Percentiles rank a stretch among this genome's conserved stretches.
phyloP scores from a whole-genome alignment of 305 asterid genomes.

The Ilex paraguariensis region DNA sequence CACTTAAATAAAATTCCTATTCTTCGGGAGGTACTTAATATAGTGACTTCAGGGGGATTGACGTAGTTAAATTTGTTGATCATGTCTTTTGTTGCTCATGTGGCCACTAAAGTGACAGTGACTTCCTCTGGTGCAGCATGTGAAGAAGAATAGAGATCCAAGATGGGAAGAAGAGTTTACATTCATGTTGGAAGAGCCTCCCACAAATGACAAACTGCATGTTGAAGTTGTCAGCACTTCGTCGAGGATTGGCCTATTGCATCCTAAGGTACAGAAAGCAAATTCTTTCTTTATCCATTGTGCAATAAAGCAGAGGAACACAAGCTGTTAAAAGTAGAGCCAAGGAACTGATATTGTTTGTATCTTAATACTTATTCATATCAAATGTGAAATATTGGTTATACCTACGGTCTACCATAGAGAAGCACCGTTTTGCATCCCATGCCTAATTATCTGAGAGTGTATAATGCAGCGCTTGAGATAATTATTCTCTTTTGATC shows the following conservation, averaged over 20 bases:
- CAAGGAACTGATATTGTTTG: background rate
- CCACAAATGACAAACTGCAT: conserved; percentile 67
- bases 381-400: background rate
- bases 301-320: background rate
- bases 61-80: background rate
- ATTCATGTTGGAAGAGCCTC: conserved; percentile 82
- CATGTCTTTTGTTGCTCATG: background rate
- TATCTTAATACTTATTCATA: background rate
- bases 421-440: background rate
- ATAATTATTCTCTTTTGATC: no score
- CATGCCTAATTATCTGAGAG: background rate
- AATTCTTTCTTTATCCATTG: conserved; percentile 11
- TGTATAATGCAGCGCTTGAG: no score
- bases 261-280: conserved; percentile 69
- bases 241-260: conserved; percentile 76
- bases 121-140: conserved; percentile 43
- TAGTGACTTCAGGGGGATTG: no score
- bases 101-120: background rate
- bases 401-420: background rate
- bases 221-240: conserved; percentile 85
- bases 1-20: no score
- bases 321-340: background rate
- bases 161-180: conserved; percentile 94
- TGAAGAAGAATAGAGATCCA: conserved; percentile 95
- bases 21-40: no score